These are phyloP conservation scores for Kalaharituber pfeilii DNA, from an alignment of 2,329 filamentous ascomycete genomes.

Conservation along the genomic window DNA sequence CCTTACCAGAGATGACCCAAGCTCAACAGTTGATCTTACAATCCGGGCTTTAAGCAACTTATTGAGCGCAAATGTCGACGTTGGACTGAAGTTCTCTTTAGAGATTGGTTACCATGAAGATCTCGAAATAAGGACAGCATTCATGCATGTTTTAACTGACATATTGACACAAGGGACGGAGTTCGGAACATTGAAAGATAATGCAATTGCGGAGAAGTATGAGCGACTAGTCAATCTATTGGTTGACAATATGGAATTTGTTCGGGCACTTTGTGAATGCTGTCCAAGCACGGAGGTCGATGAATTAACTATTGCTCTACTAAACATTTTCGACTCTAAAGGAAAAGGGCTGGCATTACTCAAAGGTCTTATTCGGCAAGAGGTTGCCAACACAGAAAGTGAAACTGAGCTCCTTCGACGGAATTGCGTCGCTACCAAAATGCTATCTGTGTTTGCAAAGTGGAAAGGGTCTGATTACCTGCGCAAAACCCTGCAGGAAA, in stretches of 20 bases:
- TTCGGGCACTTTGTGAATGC: constrained; percentile 45
- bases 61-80: constrained; percentile 52
- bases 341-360: constrained; percentile 46
- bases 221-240: constrained; percentile 46
- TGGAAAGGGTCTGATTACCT: constrained; percentile 52
- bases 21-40: constrained; percentile 43
- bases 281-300: constrained; percentile 53
- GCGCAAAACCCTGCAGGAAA: constrained; percentile 46
- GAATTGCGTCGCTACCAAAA: constrained; percentile 54
- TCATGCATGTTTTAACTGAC: constrained; percentile 52
- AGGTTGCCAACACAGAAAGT: constrained; percentile 51
- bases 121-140: constrained; percentile 50
- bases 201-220: constrained; percentile 50
- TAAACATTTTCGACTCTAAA: constrained; percentile 53
- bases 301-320: constrained; percentile 47
- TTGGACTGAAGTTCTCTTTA: constrained; percentile 51
- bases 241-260: constrained; percentile 44
- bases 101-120: constrained; percentile 56
- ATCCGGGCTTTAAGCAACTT: constrained; percentile 53
- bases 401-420: constrained; percentile 50
- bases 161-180: constrained; percentile 55
- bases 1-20: constrained; percentile 35
- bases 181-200: constrained; percentile 50
- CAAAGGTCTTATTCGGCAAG: constrained; percentile 49
- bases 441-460: constrained; percentile 53